phyloP scores from a whole-genome alignment of 345 rosid genomes.

The Leavenworthia alabamica region DNA sequence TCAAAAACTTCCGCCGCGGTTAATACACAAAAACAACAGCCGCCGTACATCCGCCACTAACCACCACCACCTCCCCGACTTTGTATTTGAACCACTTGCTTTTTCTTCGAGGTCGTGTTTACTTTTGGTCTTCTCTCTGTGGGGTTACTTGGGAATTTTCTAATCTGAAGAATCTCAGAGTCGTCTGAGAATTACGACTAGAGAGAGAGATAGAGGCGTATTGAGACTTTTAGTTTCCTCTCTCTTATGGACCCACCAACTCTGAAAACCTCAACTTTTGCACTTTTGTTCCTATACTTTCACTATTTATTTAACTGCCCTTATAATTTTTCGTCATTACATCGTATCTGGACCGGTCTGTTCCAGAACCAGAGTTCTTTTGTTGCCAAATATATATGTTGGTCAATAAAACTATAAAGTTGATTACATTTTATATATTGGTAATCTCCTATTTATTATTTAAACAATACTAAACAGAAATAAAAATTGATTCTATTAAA shows the following conservation, averaged over 20 bases:
- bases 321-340: not conserved
- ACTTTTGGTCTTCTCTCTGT: slow-evolving; percentile 23
- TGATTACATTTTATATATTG: no score
- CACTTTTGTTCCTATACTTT: not conserved
- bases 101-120: slow-evolving; percentile 14
- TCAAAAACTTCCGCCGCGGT: not conserved
- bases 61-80: not conserved
- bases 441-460: no score
- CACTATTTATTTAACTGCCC: not conserved
- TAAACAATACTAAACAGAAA: no score
- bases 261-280: not conserved
- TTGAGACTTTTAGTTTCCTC: slow-evolving; percentile 5
- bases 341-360: not conserved
- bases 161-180: slow-evolving; percentile 7
- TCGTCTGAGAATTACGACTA: slow-evolving; percentile 8
- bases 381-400: not conserved
- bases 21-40: not conserved
- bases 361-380: not conserved
- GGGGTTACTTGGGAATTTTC: slow-evolving; percentile 14
- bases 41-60: slow-evolving; percentile 4
- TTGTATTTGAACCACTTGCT: slow-evolving; percentile 3
- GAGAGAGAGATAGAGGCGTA: not conserved
- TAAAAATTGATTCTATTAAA: no score
- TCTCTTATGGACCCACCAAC: slow-evolving; percentile 18
- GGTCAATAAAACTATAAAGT: not conserved